phyloP scores from a whole-genome alignment of 2,329 filamentous ascomycete species.

The Claviceps sorghi region DNA sequence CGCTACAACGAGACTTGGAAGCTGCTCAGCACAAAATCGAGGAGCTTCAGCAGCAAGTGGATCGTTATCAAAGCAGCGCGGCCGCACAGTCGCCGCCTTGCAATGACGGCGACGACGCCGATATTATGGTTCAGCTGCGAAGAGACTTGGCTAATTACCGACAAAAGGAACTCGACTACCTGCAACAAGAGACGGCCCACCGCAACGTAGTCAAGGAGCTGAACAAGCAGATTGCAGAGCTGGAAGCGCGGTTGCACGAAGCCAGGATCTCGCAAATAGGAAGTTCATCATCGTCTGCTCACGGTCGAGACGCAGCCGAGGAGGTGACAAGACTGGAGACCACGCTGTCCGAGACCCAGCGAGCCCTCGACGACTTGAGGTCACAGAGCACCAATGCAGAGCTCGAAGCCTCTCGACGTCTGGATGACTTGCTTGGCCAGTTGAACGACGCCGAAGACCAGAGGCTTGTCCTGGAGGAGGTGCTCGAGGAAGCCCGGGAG shows the following conservation, averaged over 20 bases:
- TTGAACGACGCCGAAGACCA: constrained; percentile 45
- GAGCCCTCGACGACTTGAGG: constrained; percentile 41
- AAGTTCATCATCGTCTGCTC: constrained; percentile 30
- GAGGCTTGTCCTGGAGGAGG: constrained; percentile 41
- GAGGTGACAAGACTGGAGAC: constrained; percentile 45
- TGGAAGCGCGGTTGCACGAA: constrained; percentile 55
- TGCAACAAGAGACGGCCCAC: constrained; percentile 50
- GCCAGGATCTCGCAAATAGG: constrained; percentile 38
- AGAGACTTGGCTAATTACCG: constrained; percentile 48
- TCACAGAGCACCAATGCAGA: constrained; percentile 36
- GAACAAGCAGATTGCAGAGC: constrained; percentile 49
- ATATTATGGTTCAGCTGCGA: constrained; percentile 45
- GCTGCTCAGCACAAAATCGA: constrained; percentile 48
- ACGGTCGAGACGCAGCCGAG: constrained; percentile 36
- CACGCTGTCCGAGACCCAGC: constrained; percentile 46
- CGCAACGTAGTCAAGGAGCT: constrained; percentile 48
- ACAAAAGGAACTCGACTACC: constrained; percentile 49
- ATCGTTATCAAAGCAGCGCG: constrained; percentile 35
- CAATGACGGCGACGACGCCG: constrained; percentile 27
- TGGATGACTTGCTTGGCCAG: constrained; percentile 36
- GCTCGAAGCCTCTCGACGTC: constrained; percentile 25
- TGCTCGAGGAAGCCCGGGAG: constrained; percentile 39
- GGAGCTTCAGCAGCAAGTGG: constrained; percentile 48
- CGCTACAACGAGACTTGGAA: constrained; percentile 37
- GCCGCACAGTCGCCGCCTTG: constrained; percentile 19